A percentile compares a stretch with the other conserved stretches of the same genome.
Conservation (phyloP, 805 yeast genomes). For the Pichia sporocuriosa region DNA sequence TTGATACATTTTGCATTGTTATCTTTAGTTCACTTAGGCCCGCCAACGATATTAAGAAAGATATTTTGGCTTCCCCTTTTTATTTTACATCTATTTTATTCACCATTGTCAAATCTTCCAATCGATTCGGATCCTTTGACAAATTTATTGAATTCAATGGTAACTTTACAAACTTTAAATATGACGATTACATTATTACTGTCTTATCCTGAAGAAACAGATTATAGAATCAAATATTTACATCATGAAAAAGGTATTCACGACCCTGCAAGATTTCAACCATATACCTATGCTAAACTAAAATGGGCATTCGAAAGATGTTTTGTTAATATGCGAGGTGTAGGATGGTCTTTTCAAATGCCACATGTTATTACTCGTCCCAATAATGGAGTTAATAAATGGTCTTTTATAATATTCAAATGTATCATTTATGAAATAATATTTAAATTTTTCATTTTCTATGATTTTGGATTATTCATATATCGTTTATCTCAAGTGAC, state of each 20-base stretch:
- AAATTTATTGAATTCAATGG: slow-evolving; percentile 1
- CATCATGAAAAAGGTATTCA: too few relatives aligned
- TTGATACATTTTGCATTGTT: slow-evolving; percentile 1
- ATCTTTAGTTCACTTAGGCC: neutral
- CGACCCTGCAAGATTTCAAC: slow-evolving; percentile 3
- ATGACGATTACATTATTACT: slow-evolving; percentile 5
- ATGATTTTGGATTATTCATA: slow-evolving; percentile 5
- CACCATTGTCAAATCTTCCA: slow-evolving; percentile 4
- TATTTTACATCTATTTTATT: slow-evolving; percentile 4
- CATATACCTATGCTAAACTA: slow-evolving; percentile 3
- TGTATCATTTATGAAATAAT: slow-evolving; percentile 8
- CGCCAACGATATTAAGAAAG: neutral
- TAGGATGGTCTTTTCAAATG: slow-evolving; percentile 14
- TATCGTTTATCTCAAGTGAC: neutral
- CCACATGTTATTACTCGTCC: neutral
- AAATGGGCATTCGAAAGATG: slow-evolving; percentile 11
- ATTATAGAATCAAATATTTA: slow-evolving; percentile 4
- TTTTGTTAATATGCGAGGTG: slow-evolving; percentile 10
- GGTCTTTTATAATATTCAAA: slow-evolving; percentile 8
- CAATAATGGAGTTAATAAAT: slow-evolving; percentile 1
- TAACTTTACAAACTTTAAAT: neutral
- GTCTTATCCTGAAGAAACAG: slow-evolving; percentile 6
- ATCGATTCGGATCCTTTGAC: neutral
- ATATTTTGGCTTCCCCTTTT: neutral
- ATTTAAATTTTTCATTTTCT: slow-evolving; percentile 7